A percentile compares a stretch with the other conserved stretches of the same genome.
These are phyloP conservation scores for Astragalus membranaceus DNA, from an alignment of 306 rosid species.

Conservation along the genomic window DNA sequence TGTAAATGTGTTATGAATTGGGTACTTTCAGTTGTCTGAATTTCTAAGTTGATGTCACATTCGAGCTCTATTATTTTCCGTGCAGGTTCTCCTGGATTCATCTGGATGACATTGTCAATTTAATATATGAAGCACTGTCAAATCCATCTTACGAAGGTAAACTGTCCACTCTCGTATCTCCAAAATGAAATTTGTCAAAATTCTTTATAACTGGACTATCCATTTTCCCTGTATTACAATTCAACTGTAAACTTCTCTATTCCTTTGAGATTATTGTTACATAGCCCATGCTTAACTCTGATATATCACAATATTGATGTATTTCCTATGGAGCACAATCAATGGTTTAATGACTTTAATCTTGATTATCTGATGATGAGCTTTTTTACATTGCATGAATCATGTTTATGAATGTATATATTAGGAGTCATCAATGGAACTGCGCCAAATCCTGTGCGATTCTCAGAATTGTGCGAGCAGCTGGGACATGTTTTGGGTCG, in stretches of 20 bases:
- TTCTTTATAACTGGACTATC: neutral
- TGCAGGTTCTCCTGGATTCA: slow-evolving; percentile 99
- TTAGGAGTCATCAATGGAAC: slow-evolving; percentile 96
- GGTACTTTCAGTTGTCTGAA: neutral
- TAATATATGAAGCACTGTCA: slow-evolving; percentile 76
- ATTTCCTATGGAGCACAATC: neutral
- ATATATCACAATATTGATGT: neutral
- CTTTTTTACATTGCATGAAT: slow-evolving; percentile 5
- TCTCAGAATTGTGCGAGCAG: slow-evolving; percentile 66
- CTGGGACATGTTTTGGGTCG: slow-evolving; percentile 79
- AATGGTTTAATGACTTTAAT: neutral
- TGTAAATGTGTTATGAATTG: neutral
- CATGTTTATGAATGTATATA: neutral
- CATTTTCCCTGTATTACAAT: neutral
- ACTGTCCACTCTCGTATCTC: slow-evolving; percentile 4
- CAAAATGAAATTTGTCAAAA: neutral
- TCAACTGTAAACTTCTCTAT: too few relatives aligned
- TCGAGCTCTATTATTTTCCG: neutral
- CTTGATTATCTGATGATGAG: neutral
- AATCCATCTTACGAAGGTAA: slow-evolving; percentile 88
- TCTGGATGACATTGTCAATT: slow-evolving; percentile 84
- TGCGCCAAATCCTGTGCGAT: slow-evolving; percentile 81
- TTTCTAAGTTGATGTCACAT: neutral
- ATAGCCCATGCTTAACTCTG: neutral
- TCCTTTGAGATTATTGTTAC: too few relatives aligned